Conservation (phyloP, 2,329 filamentous ascomycete species). For the Phaeomoniella chlamydospora region DNA sequence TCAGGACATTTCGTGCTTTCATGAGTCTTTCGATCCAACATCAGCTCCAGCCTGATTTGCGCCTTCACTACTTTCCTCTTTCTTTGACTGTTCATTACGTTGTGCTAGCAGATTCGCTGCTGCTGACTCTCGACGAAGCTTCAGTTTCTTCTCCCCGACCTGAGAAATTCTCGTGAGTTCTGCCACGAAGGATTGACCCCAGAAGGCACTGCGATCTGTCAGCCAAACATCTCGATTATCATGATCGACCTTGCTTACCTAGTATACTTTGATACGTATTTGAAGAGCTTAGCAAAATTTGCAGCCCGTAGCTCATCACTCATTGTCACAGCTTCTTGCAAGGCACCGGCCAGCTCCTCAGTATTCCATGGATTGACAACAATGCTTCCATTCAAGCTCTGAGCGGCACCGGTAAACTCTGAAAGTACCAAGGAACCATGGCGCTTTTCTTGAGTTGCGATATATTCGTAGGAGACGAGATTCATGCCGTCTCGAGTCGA, state of each 20-base stretch:
- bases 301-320: slow-evolving; percentile 69
- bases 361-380: slow-evolving; percentile 99
- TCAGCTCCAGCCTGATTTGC: too few species aligned
- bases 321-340: slow-evolving; percentile 96
- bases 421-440: slow-evolving; percentile 92
- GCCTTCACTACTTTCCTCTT: too few species aligned
- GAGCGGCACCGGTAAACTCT: slow-evolving; percentile 90
- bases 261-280: slow-evolving; percentile 95
- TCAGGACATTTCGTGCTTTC: too few species aligned
- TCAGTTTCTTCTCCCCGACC: slow-evolving; percentile 34
- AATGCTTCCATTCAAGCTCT: slow-evolving; percentile 81
- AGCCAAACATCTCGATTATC: slow-evolving; percentile 10
- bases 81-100: too few species aligned
- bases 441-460: slow-evolving; percentile 77
- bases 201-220: slow-evolving; percentile 54
- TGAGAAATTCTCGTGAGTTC: slow-evolving; percentile 55
- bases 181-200: slow-evolving; percentile 82
- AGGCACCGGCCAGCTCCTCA: slow-evolving; percentile 81
- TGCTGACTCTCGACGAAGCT: slow-evolving; percentile 13
- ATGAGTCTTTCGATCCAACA: too few species aligned
- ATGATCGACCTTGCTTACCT: slow-evolving; percentile 30
- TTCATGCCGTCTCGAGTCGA: slow-evolving; percentile 99
- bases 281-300: slow-evolving; percentile 84
- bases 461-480: slow-evolving; percentile 95
- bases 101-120: not conserved